phyloP scores from a whole-genome alignment of 495 filamentous ascomycete genomes.

The Aspergillus panamensis region DNA sequence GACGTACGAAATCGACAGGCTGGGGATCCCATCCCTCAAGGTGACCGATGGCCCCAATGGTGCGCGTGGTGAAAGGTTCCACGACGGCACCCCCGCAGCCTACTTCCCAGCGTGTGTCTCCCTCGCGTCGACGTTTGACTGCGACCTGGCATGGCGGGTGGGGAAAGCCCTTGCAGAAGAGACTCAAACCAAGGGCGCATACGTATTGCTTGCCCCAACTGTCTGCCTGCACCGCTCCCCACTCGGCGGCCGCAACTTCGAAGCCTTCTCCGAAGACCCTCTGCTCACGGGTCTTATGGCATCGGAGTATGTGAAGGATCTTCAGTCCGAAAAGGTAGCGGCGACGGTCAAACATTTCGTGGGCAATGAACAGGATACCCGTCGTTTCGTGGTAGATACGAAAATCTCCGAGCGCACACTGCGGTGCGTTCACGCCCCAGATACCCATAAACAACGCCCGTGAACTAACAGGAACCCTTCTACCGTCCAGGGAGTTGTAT shows the following conservation, averaged over 20 bases:
- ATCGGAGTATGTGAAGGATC: background rate
- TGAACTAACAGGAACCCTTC: no score
- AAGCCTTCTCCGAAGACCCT: slow-evolving; percentile 4
- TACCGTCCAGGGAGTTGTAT: no score
- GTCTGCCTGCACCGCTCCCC: background rate
- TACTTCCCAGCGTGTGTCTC: background rate
- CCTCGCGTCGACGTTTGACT: background rate
- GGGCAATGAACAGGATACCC: background rate
- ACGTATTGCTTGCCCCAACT: background rate
- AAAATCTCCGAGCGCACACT: background rate
- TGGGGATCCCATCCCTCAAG: background rate
- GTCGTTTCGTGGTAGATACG: background rate
- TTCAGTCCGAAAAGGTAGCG: background rate
- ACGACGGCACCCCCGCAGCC: background rate
- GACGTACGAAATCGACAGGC: background rate
- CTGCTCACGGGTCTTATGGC: background rate
- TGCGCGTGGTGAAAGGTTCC: background rate
- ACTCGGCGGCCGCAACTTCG: slow-evolving; percentile 4
- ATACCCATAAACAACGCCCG: no score
- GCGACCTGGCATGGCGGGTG: background rate
- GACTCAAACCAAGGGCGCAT: background rate
- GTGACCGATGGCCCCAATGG: slow-evolving; percentile 2
- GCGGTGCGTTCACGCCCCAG: no score
- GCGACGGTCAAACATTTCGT: slow-evolving; percentile 9
- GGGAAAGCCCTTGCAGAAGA: background rate